Percentiles rank a stretch among this genome's conserved stretches.
Conservation (phyloP, 2,329 filamentous ascomycete genomes). For the Botrytis pseudocinerea region DNA sequence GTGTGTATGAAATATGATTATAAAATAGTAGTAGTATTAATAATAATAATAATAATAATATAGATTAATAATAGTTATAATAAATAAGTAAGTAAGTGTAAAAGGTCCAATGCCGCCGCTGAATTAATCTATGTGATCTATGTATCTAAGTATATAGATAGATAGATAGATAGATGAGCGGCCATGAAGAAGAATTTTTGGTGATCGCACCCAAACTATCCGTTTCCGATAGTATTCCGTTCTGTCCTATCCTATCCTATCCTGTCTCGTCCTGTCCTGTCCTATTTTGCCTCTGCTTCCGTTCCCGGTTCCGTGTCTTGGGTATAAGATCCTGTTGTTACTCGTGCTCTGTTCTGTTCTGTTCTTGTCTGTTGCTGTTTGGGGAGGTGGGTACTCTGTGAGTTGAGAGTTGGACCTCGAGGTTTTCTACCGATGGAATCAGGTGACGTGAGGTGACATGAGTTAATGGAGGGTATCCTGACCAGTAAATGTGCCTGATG, state of each 20-base stretch:
- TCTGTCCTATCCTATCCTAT: too few relatives aligned
- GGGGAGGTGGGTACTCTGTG: not conserved
- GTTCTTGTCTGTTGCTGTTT: not conserved
- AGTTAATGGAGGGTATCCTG: not conserved
- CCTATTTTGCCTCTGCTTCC: not conserved
- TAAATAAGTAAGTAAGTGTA: not conserved
- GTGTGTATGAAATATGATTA: not conserved
- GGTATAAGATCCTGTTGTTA: not conserved
- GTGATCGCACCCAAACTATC: not conserved
- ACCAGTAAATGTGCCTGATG: not conserved
- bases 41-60: too few relatives aligned
- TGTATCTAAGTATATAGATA: too few relatives aligned
- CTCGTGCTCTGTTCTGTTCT: too few relatives aligned
- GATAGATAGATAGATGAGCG: not conserved
- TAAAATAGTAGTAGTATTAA: too few relatives aligned
- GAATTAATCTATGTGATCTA: not conserved
- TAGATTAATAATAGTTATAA: not conserved
- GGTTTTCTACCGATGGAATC: not conserved
- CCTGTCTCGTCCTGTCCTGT: too few relatives aligned
- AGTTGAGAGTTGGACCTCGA: not conserved
- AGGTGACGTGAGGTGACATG: not conserved
- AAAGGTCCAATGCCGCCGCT: not conserved
- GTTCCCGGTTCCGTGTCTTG: not conserved
- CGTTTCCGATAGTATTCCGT: too few relatives aligned
- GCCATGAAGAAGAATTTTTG: not conserved